Conservation (phyloP, 495 filamentous ascomycete species). For the Podospora didyma region DNA sequence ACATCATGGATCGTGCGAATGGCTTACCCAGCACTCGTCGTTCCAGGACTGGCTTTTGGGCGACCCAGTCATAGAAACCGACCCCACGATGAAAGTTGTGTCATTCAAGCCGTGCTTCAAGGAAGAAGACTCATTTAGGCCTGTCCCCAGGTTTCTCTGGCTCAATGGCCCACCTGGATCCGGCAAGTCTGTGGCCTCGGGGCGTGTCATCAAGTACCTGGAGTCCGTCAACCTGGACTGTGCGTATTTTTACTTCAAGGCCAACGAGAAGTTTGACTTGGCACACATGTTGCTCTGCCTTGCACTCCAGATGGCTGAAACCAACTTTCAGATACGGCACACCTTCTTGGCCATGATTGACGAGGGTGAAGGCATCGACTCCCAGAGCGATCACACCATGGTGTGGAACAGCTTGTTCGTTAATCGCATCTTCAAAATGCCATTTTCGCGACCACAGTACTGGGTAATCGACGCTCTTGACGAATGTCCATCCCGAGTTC, state of each 20-base stretch:
- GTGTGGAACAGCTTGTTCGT: constrained; percentile 24
- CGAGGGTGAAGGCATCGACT: constrained; percentile 7
- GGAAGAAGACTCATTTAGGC: neutral
- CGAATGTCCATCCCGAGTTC: constrained; percentile 9
- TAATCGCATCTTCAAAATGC: constrained; percentile 19
- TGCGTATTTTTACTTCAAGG: constrained; percentile 20
- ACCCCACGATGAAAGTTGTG: constrained; percentile 3
- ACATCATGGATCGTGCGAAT: constrained; percentile 21
- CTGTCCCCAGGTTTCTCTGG: constrained; percentile 15
- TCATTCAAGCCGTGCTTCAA: neutral
- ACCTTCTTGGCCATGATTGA: constrained; percentile 18
- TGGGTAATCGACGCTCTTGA: constrained; percentile 27
- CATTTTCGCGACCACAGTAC: constrained; percentile 14
- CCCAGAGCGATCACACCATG: constrained; percentile 17
- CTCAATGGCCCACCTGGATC: constrained; percentile 23
- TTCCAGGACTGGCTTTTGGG: constrained; percentile 19
- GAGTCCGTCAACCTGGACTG: constrained; percentile 16
- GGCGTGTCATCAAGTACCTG: constrained; percentile 18
- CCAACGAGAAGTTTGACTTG: constrained; percentile 8
- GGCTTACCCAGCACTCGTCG: constrained; percentile 10
- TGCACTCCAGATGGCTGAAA: constrained; percentile 25
- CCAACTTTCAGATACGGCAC: constrained; percentile 18
- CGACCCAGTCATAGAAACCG: constrained; percentile 8
- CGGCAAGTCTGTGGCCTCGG: constrained; percentile 21
- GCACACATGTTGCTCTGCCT: constrained; percentile 15